phyloP scores from a whole-genome alignment of 768 basidiomycete species.

The Cubamyces lactineus region DNA sequence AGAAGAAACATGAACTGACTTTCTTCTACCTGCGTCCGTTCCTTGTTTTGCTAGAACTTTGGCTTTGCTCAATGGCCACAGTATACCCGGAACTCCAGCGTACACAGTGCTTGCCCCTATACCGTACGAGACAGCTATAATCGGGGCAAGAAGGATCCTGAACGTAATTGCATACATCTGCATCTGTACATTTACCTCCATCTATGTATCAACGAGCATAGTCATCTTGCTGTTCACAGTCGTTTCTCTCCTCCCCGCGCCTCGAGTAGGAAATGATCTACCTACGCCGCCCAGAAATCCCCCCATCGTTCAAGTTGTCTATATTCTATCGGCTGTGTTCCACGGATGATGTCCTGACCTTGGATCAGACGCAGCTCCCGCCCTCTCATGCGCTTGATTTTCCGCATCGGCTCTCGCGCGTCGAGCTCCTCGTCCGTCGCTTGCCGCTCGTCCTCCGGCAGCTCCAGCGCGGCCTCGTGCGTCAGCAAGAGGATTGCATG shows the following conservation, averaged over 20 bases:
- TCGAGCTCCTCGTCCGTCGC: slow-evolving; percentile 83
- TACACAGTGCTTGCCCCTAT: background rate
- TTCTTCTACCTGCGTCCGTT: background rate
- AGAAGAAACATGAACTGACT: background rate
- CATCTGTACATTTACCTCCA: slow-evolving; percentile 3
- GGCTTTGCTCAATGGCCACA: background rate
- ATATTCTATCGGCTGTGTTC: slow-evolving; percentile 38
- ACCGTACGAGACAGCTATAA: slow-evolving; percentile 2
- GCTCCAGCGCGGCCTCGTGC: slow-evolving; percentile 51
- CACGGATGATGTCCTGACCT: slow-evolving; percentile 69
- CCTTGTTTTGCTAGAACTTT: background rate
- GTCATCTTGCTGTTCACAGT: no score
- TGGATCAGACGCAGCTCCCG: slow-evolving; percentile 86
- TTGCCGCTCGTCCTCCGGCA: slow-evolving; percentile 62
- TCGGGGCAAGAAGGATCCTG: background rate
- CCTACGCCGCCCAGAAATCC: slow-evolving; percentile 38
- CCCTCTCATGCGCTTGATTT: slow-evolving; percentile 74
- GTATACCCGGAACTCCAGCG: background rate
- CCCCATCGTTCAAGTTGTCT: slow-evolving; percentile 38
- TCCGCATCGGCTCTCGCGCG: slow-evolving; percentile 60
- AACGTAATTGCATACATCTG: slow-evolving; percentile 11
- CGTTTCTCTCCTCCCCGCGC: no score
- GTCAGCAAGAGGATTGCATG: slow-evolving; percentile 73
- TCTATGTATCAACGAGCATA: background rate
- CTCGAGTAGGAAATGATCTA: no score